Evolutionary conservation across 169 alveolate genomes (phyloP), one percentile per base, ranked within the genome.

Genomic region (Plasmodium sp.): DNA sequence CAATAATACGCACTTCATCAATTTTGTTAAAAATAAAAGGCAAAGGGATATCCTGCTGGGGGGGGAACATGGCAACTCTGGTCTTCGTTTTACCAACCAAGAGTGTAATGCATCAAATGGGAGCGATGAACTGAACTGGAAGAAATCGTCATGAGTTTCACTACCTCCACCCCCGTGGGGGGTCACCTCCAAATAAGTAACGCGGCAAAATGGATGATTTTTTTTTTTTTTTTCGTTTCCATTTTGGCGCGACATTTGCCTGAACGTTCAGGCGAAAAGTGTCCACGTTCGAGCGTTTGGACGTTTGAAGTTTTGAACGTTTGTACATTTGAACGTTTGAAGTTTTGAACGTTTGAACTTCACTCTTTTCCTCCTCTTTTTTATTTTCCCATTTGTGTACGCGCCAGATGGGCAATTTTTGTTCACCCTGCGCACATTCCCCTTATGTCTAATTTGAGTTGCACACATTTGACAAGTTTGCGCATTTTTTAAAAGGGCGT

Each of bases 381-480:
- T 27, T 74, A 74, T 27, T 27, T 6, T 36, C 27, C 22, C 48
- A 36, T 74, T 39, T 77, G 58, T 33, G 7, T 31, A 39, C 51
- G 84, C 6, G 16, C 4, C 41, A 67, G 18, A 6, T 31, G 33
- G 39, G 5, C 5, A 22, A 27, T 67, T 62, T 22, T 6, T 67
- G 33, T 27, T 67, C 5, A 27, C 39, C 77, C 3, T 31, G 39
- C 77, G 16, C 36, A 77, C 34, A 34, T 77, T 39, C 43, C 51
- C 39, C n/a, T 39, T 77, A 39, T 77, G 58, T 77, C 36, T 77
- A 77, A 77, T 77, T 77, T 77, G 84, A 77, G n/a, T 77, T 77
- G 31, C 34, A 77, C 58, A 77, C 58, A 77, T 77, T 39, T 22
- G 27, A 45, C 27, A 33, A 48, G 36, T 51, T 82, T 1, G n/a